These are phyloP conservation scores for Dipteronia sinensis DNA, from an alignment of 345 rosid species.

Conservation along the genomic window DNA sequence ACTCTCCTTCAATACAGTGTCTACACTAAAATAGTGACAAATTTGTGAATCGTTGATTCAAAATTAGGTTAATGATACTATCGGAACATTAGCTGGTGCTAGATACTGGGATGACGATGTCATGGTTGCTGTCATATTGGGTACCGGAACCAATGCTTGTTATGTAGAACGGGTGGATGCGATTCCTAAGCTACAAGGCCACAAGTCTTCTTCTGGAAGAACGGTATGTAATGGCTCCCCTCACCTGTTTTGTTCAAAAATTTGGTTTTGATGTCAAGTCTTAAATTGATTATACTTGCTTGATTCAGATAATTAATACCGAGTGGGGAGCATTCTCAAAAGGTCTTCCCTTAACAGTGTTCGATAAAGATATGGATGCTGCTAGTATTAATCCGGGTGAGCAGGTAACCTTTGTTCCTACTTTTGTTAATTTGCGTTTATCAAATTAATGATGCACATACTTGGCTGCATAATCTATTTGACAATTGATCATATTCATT, in stretches of 20 bases:
- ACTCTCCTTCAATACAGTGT: neutral
- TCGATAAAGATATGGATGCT: slow-evolving; percentile 76
- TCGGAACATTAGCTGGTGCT: slow-evolving; percentile 84
- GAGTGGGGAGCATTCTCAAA: slow-evolving; percentile 92
- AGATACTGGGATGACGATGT: slow-evolving; percentile 85
- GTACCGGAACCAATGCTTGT: slow-evolving; percentile 94
- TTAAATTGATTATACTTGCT: slow-evolving; percentile 17
- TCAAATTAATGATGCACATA: neutral
- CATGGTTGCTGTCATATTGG: slow-evolving; percentile 86
- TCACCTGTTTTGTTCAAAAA: neutral
- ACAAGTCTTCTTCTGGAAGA: slow-evolving; percentile 42
- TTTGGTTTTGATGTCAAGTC: slow-evolving; percentile 9
- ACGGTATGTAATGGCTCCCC: slow-evolving; percentile 41
- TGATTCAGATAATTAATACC: slow-evolving; percentile 66
- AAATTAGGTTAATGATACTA: slow-evolving; percentile 75
- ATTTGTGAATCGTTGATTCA: neutral
- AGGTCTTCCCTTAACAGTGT: slow-evolving; percentile 66
- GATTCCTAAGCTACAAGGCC: slow-evolving; percentile 61
- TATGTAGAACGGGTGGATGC: slow-evolving; percentile 68
- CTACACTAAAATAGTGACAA: neutral
- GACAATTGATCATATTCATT: slow-evolving; percentile 3
- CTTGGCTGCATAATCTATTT: neutral
- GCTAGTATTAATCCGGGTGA: slow-evolving; percentile 79
- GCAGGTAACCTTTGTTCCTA: slow-evolving; percentile 53
- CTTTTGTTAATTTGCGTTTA: neutral